Evolutionary conservation across 139 green algal genomes (phyloP), one percentile per base, ranked within the genome.

Genomic region (Coelastrella sp.): DNA sequence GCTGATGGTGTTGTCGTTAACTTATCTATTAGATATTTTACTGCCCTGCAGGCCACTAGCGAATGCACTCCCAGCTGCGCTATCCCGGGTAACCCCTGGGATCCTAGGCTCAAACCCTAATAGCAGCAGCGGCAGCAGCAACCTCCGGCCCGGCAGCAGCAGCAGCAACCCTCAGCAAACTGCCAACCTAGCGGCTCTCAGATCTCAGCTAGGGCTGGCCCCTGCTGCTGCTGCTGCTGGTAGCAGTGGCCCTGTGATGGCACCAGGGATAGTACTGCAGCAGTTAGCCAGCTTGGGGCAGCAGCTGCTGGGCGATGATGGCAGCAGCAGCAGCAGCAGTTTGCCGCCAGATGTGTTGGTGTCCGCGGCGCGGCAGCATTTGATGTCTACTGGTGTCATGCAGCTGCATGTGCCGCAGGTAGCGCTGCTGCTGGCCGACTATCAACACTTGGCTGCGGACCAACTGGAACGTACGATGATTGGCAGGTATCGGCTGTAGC

Each of bases 391-490:
- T 68, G 60, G 23, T 17, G 17, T 91, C 47, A 23, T 13, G 5
- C 78, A 93, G 60, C 74, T 93, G 80, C 84, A 80, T 7, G 13
- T 92, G n/a, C 54, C 13, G 57, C 73, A 90, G 58, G 85, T 90
- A 73, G 85, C n/a, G 8, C 58, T 82, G 85, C 85, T 90, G 58
- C 58, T 90, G n/a, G 73, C 85, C 11, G 85, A 83, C n/a, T 83
- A 83, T 16, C 85, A 90, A 32, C 85, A 83, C 4, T 57, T 82
- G 20, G 73, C 73, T 13, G 57, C 85, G 4, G 20, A 61, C 5
- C 32, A 84, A 57, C 60, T 14, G 14, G 73, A 83, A 58, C 57
- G 65, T 4, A 47, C 68, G 66, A 23, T 88, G 83, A 19, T 88
- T 17, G 59, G 66, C 13, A 80, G 68, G 83, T 88, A 73, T 5